Evolutionary conservation across 306 rosid genomes (phyloP).

Genomic region (Rosa persica): DNA sequence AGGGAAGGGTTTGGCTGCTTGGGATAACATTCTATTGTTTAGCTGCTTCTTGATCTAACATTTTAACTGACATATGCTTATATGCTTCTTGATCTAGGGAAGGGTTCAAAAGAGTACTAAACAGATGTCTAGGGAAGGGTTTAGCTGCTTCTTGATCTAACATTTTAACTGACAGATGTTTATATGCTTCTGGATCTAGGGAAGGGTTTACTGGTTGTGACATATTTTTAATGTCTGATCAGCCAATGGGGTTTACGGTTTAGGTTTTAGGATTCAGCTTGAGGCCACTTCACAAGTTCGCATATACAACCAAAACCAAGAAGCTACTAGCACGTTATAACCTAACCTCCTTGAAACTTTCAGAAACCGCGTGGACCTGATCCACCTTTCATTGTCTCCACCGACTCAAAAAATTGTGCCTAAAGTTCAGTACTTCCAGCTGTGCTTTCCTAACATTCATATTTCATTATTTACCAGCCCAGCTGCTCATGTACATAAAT

Average conservation of each 20-base stretch:
- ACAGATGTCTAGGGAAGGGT: neutral
- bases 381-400: slow-evolving; percentile 16
- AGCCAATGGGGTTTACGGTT: neutral
- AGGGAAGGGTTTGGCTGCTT: neutral
- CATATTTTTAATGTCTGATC: too few relatives aligned
- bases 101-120: neutral
- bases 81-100: too few relatives aligned
- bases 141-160: neutral
- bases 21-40: too few relatives aligned
- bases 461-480: neutral
- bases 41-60: too few relatives aligned
- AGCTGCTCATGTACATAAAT: neutral
- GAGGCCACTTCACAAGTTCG: neutral
- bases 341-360: neutral
- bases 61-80: too few relatives aligned
- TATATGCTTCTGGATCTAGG: too few relatives aligned
- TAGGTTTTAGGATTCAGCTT: neutral
- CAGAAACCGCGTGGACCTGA: slow-evolving; percentile 35
- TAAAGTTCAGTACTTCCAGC: neutral
- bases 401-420: neutral
- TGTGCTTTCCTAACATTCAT: slow-evolving; percentile 18
- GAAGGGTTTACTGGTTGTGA: neutral
- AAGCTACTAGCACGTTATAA: neutral
- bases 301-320: slow-evolving; percentile 26
- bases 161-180: neutral